These are phyloP conservation scores for Fraxinus baroniana DNA, from an alignment of 305 asterid genomes.

Conservation along the genomic window DNA sequence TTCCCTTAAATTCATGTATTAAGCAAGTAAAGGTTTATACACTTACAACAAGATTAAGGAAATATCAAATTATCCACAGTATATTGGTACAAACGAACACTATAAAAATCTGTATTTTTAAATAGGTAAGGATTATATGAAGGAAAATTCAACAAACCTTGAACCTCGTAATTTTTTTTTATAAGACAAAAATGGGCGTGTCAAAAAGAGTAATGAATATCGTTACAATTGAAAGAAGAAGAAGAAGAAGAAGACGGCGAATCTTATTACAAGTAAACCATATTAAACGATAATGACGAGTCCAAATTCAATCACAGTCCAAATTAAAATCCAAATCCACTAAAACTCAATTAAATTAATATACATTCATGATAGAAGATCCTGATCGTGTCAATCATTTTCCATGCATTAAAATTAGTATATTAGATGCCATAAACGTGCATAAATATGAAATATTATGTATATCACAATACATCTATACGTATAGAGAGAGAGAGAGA, in stretches of 20 bases:
- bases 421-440: background rate
- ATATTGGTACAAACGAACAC: background rate
- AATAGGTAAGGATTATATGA: background rate
- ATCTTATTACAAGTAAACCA: background rate
- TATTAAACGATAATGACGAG: constrained; percentile 4
- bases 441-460: background rate
- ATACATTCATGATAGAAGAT: background rate
- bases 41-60: background rate
- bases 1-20: background rate
- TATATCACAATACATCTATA: background rate
- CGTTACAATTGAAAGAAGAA: background rate
- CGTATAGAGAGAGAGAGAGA: background rate
- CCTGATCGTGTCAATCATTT: constrained; percentile 8
- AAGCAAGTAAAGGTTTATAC: background rate
- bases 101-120: background rate
- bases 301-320: constrained; percentile 5
- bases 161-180: background rate
- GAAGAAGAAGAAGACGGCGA: background rate
- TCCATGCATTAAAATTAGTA: background rate
- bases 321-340: constrained; percentile 6
- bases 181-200: too few species aligned
- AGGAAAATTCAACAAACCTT: background rate
- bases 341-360: background rate
- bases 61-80: background rate
- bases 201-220: background rate